A percentile compares a stretch with the other conserved stretches of the same genome.
Evolutionary conservation across 495 filamentous ascomycete species (phyloP).

Genomic region (Daldinia caldariorum): DNA sequence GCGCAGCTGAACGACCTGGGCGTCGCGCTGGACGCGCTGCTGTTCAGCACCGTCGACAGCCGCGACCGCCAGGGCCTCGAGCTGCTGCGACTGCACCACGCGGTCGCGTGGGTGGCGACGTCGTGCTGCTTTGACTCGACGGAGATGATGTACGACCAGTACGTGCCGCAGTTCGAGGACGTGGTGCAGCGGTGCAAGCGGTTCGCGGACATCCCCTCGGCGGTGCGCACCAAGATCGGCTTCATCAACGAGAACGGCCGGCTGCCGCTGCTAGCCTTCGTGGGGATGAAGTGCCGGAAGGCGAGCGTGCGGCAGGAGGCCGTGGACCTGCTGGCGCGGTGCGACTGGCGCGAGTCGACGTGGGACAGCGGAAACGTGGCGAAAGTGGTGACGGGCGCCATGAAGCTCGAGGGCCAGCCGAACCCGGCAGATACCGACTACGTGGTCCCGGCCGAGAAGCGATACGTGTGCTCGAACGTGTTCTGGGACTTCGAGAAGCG

Average conservation of each 20-base stretch:
- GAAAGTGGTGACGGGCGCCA: constrained; percentile 28
- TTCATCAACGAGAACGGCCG: constrained; percentile 37
- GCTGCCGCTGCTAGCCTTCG: constrained; percentile 34
- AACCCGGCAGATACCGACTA: constrained; percentile 2
- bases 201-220: constrained; percentile 18
- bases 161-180: constrained; percentile 38
- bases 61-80: constrained; percentile 35
- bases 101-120: constrained; percentile 19
- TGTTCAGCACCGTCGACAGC: constrained; percentile 22
- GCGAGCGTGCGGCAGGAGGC: constrained; percentile 25
- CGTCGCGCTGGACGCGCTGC: constrained; percentile 27
- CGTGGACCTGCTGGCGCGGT: constrained; percentile 24
- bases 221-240: constrained; percentile 12
- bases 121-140: constrained; percentile 42
- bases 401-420: constrained; percentile 39
- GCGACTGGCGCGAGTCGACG: constrained; percentile 36
- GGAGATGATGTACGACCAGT: constrained; percentile 44
- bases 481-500: constrained; percentile 44
- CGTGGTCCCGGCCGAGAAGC: constrained; percentile 12
- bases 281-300: constrained; percentile 38
- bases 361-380: constrained; percentile 39
- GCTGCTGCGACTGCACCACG: constrained; percentile 37
- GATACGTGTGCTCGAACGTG: constrained; percentile 42
- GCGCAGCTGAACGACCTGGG: constrained; percentile 32
- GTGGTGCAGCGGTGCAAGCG: constrained; percentile 33